Evolutionary conservation across 1,284 basidiomycete species (phyloP).

Genomic region (Cutaneotrichosporon dermatis): DNA sequence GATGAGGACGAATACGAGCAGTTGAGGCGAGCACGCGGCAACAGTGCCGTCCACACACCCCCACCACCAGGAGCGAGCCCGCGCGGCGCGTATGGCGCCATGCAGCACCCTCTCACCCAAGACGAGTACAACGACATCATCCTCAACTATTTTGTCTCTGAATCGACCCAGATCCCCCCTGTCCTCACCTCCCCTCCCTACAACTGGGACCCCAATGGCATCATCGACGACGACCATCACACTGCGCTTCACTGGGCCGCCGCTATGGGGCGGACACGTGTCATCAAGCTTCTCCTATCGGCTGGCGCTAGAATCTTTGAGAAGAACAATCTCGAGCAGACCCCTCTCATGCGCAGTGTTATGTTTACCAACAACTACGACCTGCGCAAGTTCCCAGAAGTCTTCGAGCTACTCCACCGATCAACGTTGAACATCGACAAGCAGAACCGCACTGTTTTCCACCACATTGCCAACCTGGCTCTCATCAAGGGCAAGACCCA

Average conservation of each 20-base stretch:
- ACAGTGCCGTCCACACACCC: constrained; percentile 43
- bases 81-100: constrained; percentile 10
- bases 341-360: constrained; percentile 95
- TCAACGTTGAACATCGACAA: constrained; percentile 99
- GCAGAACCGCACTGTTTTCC: constrained; percentile 95
- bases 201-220: constrained; percentile 93
- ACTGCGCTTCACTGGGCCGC: constrained; percentile 98
- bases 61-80: constrained; percentile 23
- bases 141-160: constrained; percentile 98
- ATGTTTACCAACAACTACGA: constrained; percentile 99
- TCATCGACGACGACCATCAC: constrained; percentile 97
- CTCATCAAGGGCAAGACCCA: constrained; percentile 97
- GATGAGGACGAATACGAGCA: constrained; percentile 38
- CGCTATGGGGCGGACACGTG: constrained; percentile 95
- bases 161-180: constrained; percentile 85
- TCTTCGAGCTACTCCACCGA: constrained; percentile 93
- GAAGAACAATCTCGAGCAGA: constrained; percentile 95
- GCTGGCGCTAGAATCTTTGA: constrained; percentile 96
- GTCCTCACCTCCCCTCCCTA: constrained; percentile 82
- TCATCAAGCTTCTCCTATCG: constrained; percentile 90
- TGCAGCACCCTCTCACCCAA: constrained; percentile 40
- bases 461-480: constrained; percentile 98
- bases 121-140: constrained; percentile 85
- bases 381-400: constrained; percentile 95
- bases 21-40: constrained; percentile 33